Evolutionary conservation across 768 basidiomycete species (phyloP), one percentile per base, ranked within the genome.

Genomic region (Macrolepiota albuminosa): DNA sequence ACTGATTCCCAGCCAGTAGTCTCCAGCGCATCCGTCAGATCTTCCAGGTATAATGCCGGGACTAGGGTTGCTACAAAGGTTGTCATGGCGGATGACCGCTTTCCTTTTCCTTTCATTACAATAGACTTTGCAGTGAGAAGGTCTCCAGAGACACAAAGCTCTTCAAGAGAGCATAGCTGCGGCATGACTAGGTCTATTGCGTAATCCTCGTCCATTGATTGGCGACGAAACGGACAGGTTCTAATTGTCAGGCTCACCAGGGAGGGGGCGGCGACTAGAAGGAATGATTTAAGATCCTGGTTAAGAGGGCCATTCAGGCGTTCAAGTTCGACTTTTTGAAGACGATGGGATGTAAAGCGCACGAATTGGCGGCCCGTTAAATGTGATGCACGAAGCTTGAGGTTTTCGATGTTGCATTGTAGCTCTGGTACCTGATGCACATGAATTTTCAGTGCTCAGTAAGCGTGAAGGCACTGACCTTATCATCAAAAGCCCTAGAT

Each of bases 351-450:
- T 21, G 53, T 31, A 39, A 59, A 59, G 10, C 58, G 53, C 40
- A 59, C 29, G 13, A 59, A 54, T 34, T 54, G 52, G 36, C 58
- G 52, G 26, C 58, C 58, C 24, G 58, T 58, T 16, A 53, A 50
- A 29, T 53, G 42, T 8, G 57, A 58, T 46, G 43, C 40, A 5
- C 57, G 57, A 9, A 58, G 50, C n/a, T 11, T 36, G 14, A 58
- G 51, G 18, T 36, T 45, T 21, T 53, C 49, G 16, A 53, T 34
- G 3, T 37, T 51, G n/a, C 57, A 52, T 26, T 58, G 39, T 3
- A 58, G 24, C 8, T 58, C 51, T 36, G 57, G 51, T n/a, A 58
- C 33, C 57, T 58, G 24, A 21, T 26, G 9, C 21, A 18, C 14
- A 14, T 36, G 45, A 33, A 33, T 43, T 14, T 36, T 5, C 3